Conservation (phyloP, 163 green algal genomes). For the Chlamydomonas reinhardtii region DNA sequence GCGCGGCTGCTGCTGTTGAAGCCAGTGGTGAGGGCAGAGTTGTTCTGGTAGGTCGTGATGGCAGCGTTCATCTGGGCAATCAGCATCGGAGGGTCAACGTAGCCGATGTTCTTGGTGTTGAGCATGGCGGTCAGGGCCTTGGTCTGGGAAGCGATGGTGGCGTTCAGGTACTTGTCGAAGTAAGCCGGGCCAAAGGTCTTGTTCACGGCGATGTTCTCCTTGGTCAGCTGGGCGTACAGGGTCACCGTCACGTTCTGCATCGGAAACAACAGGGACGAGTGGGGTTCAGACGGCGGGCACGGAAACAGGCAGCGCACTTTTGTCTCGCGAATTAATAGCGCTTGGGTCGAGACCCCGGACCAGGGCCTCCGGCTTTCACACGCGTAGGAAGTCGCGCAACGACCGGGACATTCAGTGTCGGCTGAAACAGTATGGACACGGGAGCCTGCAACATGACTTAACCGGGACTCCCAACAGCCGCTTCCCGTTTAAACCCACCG, state of each 20-base stretch:
- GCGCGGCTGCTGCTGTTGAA: conserved; percentile 7
- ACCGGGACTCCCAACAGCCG: background rate
- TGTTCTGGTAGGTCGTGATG: conserved; percentile 7
- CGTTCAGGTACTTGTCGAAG: conserved; percentile 12
- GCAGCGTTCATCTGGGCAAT: background rate
- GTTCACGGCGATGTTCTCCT: background rate
- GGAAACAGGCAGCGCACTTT: no score
- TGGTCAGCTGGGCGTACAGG: no score
- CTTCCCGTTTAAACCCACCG: background rate
- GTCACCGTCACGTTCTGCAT: background rate
- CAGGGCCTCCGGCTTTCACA: no score
- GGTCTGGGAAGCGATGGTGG: background rate
- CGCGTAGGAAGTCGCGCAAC: no score
- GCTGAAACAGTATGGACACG: no score
- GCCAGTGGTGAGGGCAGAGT: background rate
- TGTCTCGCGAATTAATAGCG: no score
- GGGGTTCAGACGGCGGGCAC: background rate
- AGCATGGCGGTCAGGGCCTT: background rate
- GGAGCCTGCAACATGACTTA: background rate
- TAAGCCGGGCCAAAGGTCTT: background rate
- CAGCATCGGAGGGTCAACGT: conserved; percentile 14
- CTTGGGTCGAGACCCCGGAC: no score
- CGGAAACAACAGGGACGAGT: background rate
- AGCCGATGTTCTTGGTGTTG: conserved; percentile 29
- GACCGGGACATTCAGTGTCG: no score